Evolutionary conservation across 2,329 filamentous ascomycete genomes (phyloP).

Genomic region (Monosporascus sp.): DNA sequence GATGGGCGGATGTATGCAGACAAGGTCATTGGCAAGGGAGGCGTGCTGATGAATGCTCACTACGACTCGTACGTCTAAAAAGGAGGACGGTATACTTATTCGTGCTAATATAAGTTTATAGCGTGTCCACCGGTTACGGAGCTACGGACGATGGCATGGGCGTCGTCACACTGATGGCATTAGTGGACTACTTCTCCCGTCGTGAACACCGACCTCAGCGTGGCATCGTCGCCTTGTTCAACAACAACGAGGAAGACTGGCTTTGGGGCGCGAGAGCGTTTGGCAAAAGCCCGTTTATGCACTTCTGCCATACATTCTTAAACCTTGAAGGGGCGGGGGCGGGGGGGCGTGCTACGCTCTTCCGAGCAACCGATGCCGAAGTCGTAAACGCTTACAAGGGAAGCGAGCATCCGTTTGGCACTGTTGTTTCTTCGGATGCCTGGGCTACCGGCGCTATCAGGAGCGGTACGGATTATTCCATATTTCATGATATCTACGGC

Average conservation of each 20-base stretch:
- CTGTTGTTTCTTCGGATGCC: slow-evolving; percentile 75
- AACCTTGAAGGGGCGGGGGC: slow-evolving; percentile 95
- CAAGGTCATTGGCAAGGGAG: slow-evolving; percentile 56
- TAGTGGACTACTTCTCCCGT: slow-evolving; percentile 80
- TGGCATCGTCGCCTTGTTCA: slow-evolving; percentile 79
- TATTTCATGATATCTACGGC: slow-evolving; percentile 73
- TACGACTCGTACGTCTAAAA: slow-evolving; percentile 61
- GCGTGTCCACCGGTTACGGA: slow-evolving; percentile 85
- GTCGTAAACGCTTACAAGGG: slow-evolving; percentile 73
- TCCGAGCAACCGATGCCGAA: slow-evolving; percentile 82
- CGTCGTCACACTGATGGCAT: slow-evolving; percentile 77
- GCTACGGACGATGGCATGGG: slow-evolving; percentile 93
- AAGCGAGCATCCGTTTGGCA: slow-evolving; percentile 73
- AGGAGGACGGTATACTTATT: not conserved
- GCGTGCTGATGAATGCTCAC: slow-evolving; percentile 90
- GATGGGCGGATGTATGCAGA: slow-evolving; percentile 33
- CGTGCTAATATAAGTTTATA: slow-evolving; percentile 29
- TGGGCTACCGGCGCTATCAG: slow-evolving; percentile 74
- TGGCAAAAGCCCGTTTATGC: slow-evolving; percentile 73
- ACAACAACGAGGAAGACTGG: slow-evolving; percentile 94
- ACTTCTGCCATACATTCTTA: slow-evolving; percentile 79
- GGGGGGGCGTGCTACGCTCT: slow-evolving; percentile 80
- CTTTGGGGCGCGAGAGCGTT: slow-evolving; percentile 84
- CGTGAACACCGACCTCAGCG: slow-evolving; percentile 66
- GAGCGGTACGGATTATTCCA: slow-evolving; percentile 84